phyloP scores from a whole-genome alignment of 352 stramenopile species.

The Globisporangium polare region DNA sequence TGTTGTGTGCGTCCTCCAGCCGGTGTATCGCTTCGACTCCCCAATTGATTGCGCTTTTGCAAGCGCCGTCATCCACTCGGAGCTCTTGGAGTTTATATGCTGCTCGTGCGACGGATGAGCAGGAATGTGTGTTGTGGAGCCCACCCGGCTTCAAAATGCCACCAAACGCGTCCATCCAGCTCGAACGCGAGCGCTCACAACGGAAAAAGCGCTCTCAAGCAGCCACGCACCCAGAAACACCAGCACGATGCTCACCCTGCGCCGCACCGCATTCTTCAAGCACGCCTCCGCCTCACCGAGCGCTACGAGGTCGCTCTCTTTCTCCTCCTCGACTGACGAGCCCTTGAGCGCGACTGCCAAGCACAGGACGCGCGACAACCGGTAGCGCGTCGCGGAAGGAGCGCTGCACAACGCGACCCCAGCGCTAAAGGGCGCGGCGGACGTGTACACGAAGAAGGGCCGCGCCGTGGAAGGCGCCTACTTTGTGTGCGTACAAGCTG shows the following conservation, averaged over 20 bases:
- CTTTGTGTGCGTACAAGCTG: background rate
- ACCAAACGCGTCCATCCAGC: background rate
- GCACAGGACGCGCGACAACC: slow-evolving; percentile 1
- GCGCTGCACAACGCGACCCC: background rate
- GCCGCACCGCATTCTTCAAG: background rate
- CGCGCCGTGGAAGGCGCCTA: background rate
- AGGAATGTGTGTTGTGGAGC: background rate
- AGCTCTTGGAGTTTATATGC: background rate
- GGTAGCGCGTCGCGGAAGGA: slow-evolving; percentile 1
- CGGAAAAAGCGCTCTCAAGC: background rate
- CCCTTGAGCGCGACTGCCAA: background rate
- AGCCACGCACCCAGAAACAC: background rate
- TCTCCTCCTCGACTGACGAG: background rate
- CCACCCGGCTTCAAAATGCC: background rate
- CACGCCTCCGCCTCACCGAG: background rate
- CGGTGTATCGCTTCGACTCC: too few species aligned
- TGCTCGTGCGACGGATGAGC: background rate
- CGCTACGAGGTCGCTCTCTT: background rate
- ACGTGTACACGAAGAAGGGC: slow-evolving; percentile 7
- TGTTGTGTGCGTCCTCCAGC: too few species aligned
- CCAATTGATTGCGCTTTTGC: background rate
- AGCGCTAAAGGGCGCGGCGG: background rate
- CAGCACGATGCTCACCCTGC: background rate
- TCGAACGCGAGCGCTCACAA: background rate
- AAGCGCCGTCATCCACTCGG: background rate